Evolutionary conservation across 495 filamentous ascomycete genomes (phyloP).

Genomic region (Margaritispora aquatica): DNA sequence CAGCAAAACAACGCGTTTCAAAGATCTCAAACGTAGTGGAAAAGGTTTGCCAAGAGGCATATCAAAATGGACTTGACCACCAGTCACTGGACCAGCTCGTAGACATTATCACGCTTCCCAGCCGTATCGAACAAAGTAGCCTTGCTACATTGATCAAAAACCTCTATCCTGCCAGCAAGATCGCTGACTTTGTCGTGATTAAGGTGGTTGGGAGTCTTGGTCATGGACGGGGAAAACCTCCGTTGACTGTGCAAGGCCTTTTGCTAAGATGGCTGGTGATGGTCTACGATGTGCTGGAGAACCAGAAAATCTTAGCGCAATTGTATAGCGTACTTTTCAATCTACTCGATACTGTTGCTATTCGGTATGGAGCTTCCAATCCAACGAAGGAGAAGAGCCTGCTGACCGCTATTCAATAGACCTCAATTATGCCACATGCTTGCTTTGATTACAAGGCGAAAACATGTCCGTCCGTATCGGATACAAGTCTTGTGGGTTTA

Average conservation of each 20-base stretch:
- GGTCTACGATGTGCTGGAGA: constrained; percentile 67
- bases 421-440: constrained; percentile 74
- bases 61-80: constrained; percentile 58
- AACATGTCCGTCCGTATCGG: constrained; percentile 78
- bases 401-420: constrained; percentile 14
- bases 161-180: constrained; percentile 62
- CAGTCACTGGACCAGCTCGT: constrained; percentile 55
- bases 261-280: constrained; percentile 78
- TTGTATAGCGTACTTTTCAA: constrained; percentile 79
- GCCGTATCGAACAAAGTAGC: constrained; percentile 69
- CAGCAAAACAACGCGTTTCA: constrained; percentile 39
- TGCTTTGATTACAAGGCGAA: constrained; percentile 74
- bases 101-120: constrained; percentile 58
- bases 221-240: constrained; percentile 71
- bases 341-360: constrained; percentile 71
- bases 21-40: constrained; percentile 43
- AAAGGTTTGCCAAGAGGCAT: constrained; percentile 43
- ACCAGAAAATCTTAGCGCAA: constrained; percentile 55
- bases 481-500: constrained; percentile 69
- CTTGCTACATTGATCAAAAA: constrained; percentile 61
- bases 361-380: constrained; percentile 40
- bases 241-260: constrained; percentile 57
- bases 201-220: constrained; percentile 70
- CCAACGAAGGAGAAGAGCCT: not conserved
- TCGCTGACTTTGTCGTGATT: constrained; percentile 55